Evolutionary conservation across 2,329 filamentous ascomycete genomes (phyloP), one percentile per base, ranked within the genome.

Genomic region (Podosphaera fusca): DNA sequence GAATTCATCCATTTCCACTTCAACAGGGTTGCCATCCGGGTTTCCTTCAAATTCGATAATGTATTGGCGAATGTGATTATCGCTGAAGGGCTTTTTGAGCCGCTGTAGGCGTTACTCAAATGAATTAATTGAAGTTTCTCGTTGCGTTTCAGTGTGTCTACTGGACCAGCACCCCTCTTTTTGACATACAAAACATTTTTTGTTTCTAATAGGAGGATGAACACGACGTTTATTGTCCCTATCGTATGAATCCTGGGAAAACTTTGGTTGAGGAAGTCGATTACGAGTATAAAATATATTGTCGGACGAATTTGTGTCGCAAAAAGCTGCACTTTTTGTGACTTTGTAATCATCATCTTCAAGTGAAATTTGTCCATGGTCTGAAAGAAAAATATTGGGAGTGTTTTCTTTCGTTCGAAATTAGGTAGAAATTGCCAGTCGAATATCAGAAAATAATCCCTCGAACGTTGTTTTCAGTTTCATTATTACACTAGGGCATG

Each of bases 111-210:
- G 38, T 30, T 55, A 29, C 12, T 55, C 45, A 29, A 46, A 55
- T 6, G 21, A 31, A 5, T 55, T 12, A 31, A 30, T 45, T 40
- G 53, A 36, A 12, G 8, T 14, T 5, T 45, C 14, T 29, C 36
- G 55, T 33, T 56, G 46, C 6, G 42, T 10, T 4, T 40, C 14
- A 30, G 36, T 36, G 33, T 56, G 46, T 30, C 49, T 56, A 29
- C 10, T 51, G 9, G 55, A 56, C 35, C 47, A 52, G 8, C 35
- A 50, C 33, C 42, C 6, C 12, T 4, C 8, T 56, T 51, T 56
- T 49, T 56, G 47, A n/a, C 55, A 56, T 30, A 55, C 40, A 46
- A 47, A 46, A 55, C 30, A 55, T 34, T 55, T 46, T 40, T 55
- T 55, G 12, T 35, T 35, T 2, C 14, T 2, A 33, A 4, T 34